Evolutionary conservation across 305 asterid species (phyloP), one percentile per base, ranked within the genome.

Genomic region (Caryopteris hybrid): DNA sequence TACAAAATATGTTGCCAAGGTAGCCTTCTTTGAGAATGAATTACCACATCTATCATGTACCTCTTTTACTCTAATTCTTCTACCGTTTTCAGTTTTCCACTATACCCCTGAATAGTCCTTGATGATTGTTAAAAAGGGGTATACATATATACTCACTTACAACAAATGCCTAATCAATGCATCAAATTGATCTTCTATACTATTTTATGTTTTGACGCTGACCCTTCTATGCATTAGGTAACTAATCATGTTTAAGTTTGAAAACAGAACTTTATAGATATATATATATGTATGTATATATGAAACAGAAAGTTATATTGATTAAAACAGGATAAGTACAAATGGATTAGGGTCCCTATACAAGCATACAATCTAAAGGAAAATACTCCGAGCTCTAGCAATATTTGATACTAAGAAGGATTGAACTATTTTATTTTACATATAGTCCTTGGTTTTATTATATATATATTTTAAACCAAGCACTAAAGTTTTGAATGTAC

Each of bases 1-100:
- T 70, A 91, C 86, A 63, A 91, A 91, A 71, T 91, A 87, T 81
- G 92, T 82, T 75, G 97, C 97, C 70, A 88, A 88, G 97, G 97
- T 91, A 82, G 68, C 68, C 66, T 74, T 76, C 58, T 34, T 48
- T 46, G 57, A 27, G 33, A 61, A 67, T 56, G 27, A 38, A 17
- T 46, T 46, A 52, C 13, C 53, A 57, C 17, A 47, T 55, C 27
- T 7, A 42, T 58, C 51, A 46, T 29, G 27, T 22, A 50, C 31
- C 41, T 51, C 33, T 62, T 70, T 54, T 42, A 58, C 22, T 48
- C 59, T 23, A 18, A 18, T 31, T 66, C 64, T 12, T 42, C 38
- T 48, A 45, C n/a, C 2, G n/a, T n/a, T n/a, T 25, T 25, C 4
- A 25, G 11, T 64, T 66, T 46, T 63, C 43, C 17, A 20, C 34